phyloP scores from a whole-genome alignment of 305 asterid genomes.

The Fraxinus sp. region DNA sequence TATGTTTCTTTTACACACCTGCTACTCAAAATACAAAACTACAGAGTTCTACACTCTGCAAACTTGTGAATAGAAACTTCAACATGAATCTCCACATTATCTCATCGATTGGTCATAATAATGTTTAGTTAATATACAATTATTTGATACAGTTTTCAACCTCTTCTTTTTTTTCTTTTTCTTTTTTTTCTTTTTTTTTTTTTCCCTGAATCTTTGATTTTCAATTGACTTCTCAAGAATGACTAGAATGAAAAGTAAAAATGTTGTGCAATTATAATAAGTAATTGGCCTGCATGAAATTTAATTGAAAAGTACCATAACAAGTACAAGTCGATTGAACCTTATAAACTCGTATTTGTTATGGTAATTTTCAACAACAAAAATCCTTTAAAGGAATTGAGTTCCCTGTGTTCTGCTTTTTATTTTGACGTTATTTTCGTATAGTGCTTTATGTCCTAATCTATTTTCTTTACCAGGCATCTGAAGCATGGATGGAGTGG shows the following conservation, averaged over 20 bases:
- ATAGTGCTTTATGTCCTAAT: neutral
- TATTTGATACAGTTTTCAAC: neutral
- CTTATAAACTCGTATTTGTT: neutral
- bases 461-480: conserved; percentile 48
- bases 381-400: neutral
- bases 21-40: neutral
- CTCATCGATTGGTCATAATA: neutral
- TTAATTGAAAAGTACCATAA: no score
- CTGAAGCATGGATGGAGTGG: conserved; percentile 97
- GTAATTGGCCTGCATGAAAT: neutral
- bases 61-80: neutral
- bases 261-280: neutral
- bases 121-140: neutral
- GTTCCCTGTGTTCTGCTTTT: neutral
- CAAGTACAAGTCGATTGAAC: neutral
- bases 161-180: no score
- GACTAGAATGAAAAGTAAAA: neutral
- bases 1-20: conserved; percentile 21
- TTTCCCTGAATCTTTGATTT: neutral
- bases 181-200: no score
- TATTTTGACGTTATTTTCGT: neutral
- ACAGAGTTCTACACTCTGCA: neutral
- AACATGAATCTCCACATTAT: neutral
- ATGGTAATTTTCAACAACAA: neutral
- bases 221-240: neutral